phyloP scores from a whole-genome alignment of 306 rosid genomes.

The Lithocarpus polystachyus region DNA sequence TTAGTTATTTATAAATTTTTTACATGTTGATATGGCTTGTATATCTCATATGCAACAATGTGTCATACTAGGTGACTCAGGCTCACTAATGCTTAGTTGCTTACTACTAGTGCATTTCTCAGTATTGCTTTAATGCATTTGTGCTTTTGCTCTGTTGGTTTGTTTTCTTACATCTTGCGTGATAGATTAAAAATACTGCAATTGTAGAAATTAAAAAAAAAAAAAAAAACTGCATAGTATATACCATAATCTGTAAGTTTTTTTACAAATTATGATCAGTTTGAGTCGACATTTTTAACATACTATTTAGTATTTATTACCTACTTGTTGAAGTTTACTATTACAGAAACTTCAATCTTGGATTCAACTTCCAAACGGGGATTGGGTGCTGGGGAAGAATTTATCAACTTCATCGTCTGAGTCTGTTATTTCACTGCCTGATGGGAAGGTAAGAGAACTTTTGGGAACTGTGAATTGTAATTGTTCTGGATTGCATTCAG shows the following conservation, averaged over 20 bases:
- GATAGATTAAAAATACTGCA: constrained; percentile 8
- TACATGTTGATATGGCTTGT: neutral
- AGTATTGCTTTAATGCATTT: constrained; percentile 10
- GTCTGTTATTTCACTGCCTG: constrained; percentile 65
- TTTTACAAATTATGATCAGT: constrained; percentile 8
- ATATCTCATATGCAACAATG: neutral
- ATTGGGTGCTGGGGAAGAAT: constrained; percentile 79
- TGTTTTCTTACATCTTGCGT: neutral
- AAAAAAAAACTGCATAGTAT: neutral
- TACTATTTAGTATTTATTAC: constrained; percentile 13
- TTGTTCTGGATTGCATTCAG: constrained; percentile 9
- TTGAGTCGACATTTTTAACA: constrained; percentile 15
- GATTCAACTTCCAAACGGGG: constrained; percentile 86
- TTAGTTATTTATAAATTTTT: constrained; percentile 1
- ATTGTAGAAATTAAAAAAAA: neutral
- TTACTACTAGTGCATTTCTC: constrained; percentile 9
- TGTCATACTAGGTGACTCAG: constrained; percentile 6
- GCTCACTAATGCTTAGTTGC: neutral
- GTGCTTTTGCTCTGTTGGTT: constrained; percentile 8
- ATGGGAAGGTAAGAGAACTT: constrained; percentile 66
- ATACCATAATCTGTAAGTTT: neutral
- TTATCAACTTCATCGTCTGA: constrained; percentile 64
- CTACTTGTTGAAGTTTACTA: constrained; percentile 23
- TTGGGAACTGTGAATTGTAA: constrained; percentile 2
- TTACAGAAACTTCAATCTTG: constrained; percentile 89